Conservation (phyloP, 2,329 filamentous ascomycete genomes). For the Penicillium sp. region DNA sequence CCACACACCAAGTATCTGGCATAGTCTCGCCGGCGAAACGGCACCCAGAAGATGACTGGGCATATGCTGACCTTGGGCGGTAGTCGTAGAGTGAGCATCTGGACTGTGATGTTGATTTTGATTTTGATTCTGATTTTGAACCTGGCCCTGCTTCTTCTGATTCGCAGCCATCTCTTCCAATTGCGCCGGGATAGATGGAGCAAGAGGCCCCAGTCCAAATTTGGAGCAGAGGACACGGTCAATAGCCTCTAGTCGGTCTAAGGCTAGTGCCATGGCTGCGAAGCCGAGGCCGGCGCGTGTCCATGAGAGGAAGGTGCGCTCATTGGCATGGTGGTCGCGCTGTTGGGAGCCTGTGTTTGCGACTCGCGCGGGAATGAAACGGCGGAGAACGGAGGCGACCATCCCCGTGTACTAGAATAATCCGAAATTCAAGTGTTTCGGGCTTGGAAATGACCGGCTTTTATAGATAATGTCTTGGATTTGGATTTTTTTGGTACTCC, state of each 20-base stretch:
- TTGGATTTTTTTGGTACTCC: neutral
- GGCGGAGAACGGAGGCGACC: slow-evolving; percentile 21
- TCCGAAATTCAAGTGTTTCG: too few species aligned
- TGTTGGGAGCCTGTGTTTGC: slow-evolving; percentile 32
- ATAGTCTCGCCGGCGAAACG: slow-evolving; percentile 19
- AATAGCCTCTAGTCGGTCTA: slow-evolving; percentile 30
- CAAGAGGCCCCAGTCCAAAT: slow-evolving; percentile 3
- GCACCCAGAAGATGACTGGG: neutral
- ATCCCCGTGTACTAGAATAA: neutral
- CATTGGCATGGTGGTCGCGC: slow-evolving; percentile 36
- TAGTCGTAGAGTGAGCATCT: neutral
- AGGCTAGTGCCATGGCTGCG: slow-evolving; percentile 31
- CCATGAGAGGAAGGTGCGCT: slow-evolving; percentile 37
- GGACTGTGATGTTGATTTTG: neutral
- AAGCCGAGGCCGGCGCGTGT: slow-evolving; percentile 35
- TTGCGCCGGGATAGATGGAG: neutral
- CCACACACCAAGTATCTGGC: slow-evolving; percentile 28
- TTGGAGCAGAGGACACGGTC: slow-evolving; percentile 26
- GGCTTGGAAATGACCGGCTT: neutral
- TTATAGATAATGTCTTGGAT: neutral
- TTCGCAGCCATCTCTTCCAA: neutral
- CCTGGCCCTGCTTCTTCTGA: neutral
- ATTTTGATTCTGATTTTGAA: neutral
- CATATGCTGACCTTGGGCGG: neutral
- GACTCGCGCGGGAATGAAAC: slow-evolving; percentile 25